Evolutionary conservation across 306 rosid genomes (phyloP).

Genomic region (Morella rubra): DNA sequence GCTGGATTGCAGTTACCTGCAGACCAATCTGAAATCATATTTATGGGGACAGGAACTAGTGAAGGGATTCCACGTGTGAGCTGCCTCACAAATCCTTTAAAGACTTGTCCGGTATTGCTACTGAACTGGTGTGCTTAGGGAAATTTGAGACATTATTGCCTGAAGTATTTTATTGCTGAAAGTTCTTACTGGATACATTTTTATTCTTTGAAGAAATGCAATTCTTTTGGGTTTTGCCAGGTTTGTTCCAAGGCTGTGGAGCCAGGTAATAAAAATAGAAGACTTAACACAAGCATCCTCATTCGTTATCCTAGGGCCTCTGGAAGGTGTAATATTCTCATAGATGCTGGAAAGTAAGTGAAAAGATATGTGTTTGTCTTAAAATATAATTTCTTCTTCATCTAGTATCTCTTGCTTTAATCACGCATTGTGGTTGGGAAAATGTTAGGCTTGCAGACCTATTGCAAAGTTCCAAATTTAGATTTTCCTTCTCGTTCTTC

Average conservation of each 20-base stretch:
- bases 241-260: conserved; percentile 76
- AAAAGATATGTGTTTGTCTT: neutral
- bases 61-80: conserved; percentile 95
- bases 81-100: conserved; percentile 76
- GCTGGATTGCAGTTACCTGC: conserved; percentile 27
- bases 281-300: conserved; percentile 89
- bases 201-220: conserved; percentile 13
- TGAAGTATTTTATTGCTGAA: conserved; percentile 19
- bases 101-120: conserved; percentile 60
- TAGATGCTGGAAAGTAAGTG: conserved; percentile 93
- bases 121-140: conserved; percentile 6
- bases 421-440: neutral
- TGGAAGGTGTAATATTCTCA: conserved; percentile 62
- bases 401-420: neutral
- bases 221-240: conserved; percentile 34
- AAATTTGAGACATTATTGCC: neutral
- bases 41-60: conserved; percentile 90
- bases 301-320: conserved; percentile 54
- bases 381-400: conserved; percentile 1
- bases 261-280: conserved; percentile 73
- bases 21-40: conserved; percentile 61
- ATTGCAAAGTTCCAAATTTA: neutral
- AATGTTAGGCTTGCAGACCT: neutral
- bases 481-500: neutral
- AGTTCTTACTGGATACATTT: conserved; percentile 10